Evolutionary conservation across 306 rosid genomes (phyloP).

Genomic region (Pyrus communis): DNA sequence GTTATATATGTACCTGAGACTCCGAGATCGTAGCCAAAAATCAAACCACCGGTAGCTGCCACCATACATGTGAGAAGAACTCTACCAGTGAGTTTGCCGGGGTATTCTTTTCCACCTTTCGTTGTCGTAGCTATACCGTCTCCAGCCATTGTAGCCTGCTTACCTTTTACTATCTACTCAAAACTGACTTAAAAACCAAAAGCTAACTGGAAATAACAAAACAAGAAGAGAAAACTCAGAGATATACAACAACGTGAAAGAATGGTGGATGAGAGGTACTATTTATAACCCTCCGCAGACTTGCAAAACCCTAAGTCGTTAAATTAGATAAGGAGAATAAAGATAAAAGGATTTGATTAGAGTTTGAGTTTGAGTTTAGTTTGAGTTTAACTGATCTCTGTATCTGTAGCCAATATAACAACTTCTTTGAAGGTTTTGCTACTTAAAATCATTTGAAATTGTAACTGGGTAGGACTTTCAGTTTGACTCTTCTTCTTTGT

Average conservation of each 20-base stretch:
- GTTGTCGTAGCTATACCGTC: background rate
- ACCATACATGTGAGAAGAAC: constrained; percentile 45
- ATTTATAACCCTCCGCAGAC: no score
- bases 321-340: no score
- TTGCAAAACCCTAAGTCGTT: no score
- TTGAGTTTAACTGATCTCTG: no score
- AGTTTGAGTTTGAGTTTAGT: no score
- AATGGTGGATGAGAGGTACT: no score
- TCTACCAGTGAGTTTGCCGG: constrained; percentile 43
- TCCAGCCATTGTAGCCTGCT: constrained; percentile 21
- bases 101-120: constrained; percentile 25
- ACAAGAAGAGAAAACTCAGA: background rate
- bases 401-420: no score
- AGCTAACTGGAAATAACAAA: background rate
- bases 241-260: background rate
- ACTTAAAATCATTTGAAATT: background rate
- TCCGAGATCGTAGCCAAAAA: constrained; percentile 83
- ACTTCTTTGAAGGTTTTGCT: background rate
- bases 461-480: background rate
- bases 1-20: constrained; percentile 56
- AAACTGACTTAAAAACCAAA: no score
- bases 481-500: background rate
- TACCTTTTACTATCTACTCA: no score
- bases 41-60: constrained; percentile 68
- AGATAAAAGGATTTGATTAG: no score